Conservation (phyloP, 2,329 filamentous ascomycete genomes). For the Pseudomassariella vexata region DNA sequence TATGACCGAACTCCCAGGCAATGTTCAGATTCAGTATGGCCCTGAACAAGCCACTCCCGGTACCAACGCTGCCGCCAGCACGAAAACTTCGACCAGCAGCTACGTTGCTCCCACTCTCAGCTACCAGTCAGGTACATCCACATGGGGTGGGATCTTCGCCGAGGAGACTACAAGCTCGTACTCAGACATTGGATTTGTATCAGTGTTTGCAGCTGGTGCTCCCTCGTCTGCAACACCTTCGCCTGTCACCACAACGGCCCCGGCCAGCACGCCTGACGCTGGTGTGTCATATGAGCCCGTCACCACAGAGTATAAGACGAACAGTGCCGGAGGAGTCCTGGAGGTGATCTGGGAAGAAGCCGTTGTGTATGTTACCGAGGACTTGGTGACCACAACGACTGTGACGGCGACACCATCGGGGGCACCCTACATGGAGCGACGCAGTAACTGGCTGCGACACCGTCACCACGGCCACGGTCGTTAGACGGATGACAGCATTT, state of each 20-base stretch:
- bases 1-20: conserved; percentile 60
- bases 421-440: conserved; percentile 20
- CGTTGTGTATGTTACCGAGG: conserved; percentile 45
- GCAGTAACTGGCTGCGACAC: conserved; percentile 34
- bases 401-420: conserved; percentile 30
- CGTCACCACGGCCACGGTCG: conserved; percentile 19
- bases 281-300: conserved; percentile 30
- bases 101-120: conserved; percentile 18
- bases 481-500: too few relatives aligned
- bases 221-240: conserved; percentile 9
- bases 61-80: conserved; percentile 7
- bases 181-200: too few relatives aligned
- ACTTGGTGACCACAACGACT: conserved; percentile 33
- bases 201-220: too few relatives aligned
- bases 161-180: too few relatives aligned
- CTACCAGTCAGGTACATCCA: conserved; percentile 16
- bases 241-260: conserved; percentile 19
- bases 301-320: conserved; percentile 49
- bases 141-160: conserved; percentile 23
- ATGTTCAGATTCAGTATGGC: conserved; percentile 37
- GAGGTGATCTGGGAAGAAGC: conserved; percentile 55
- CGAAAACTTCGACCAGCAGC: conserved; percentile 11
- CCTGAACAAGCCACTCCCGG: conserved; percentile 18
- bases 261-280: conserved; percentile 24
- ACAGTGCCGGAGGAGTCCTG: conserved; percentile 40